Evolutionary conservation across 1,284 basidiomycete species (phyloP), one percentile per base, ranked within the genome.

Genomic region (Microbotryum lychnidis-dioicae): DNA sequence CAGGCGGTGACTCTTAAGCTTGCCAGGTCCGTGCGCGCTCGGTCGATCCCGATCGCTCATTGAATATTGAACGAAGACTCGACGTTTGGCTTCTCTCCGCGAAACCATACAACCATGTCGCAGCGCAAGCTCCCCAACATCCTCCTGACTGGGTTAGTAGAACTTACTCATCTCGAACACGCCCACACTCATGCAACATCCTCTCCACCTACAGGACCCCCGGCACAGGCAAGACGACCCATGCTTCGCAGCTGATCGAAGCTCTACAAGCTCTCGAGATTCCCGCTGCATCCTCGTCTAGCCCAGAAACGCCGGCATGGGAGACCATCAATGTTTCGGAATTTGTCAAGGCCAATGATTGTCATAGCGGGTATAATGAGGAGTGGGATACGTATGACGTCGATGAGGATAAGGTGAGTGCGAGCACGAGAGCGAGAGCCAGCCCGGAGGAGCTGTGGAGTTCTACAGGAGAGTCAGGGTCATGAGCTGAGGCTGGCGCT

Each of bases 381-480:
- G 90, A 96, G 74, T 97, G 94, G 94, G 85, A 94, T 74, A 86
- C 84, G 60, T 96, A 90, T 76, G 87, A 85, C 4, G 89, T 97
- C 4, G 91, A 98, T 74, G 96, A 99, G 75, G 96, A 98, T 77
- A 87, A 88, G 80, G 89, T 87, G 57, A 50, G 78, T 66, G 68
- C 10, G 47, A 21, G 14, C n/a, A 12, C 21, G 47, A 16, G 47
- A 25, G 20, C 21, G 16, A 12, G 47, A 14, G 47, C 9, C 8
- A 16, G 8, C 10, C 10, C 21, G 47, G 47, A 25, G 18, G 47
- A 25, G 47, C 21, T n/a, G 47, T 8, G 47, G 47, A 8, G 31
- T 31, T 31, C 31, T 31, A 31, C 31, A 31, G 7, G 31, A 31
- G 31, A 31, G 31, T 31, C 8, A 31, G 31, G 1, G 31, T 27